Evolutionary conservation across 257 asterid genomes (phyloP).

Genomic region (Schizonepeta tenuifolia): DNA sequence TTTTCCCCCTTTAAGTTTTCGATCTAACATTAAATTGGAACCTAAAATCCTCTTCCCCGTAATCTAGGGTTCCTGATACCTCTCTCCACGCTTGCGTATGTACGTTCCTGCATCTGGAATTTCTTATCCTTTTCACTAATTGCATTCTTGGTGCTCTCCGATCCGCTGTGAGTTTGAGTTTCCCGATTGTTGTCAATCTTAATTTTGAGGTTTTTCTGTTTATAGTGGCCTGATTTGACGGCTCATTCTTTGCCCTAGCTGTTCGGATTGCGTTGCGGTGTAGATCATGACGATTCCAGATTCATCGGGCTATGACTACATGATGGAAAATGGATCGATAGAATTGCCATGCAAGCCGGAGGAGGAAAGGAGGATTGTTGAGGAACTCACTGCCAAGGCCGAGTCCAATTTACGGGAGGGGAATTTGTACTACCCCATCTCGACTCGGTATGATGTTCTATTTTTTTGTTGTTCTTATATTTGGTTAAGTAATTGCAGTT

Average conservation of each 20-base stretch:
- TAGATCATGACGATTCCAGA: slow-evolving; percentile 88
- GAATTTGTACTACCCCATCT: slow-evolving; percentile 66
- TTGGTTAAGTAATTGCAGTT: background rate
- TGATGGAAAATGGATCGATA: slow-evolving; percentile 86
- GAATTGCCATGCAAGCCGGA: slow-evolving; percentile 87
- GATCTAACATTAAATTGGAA: background rate
- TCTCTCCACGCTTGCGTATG: background rate
- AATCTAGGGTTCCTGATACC: slow-evolving; percentile 35
- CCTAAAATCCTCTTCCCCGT: slow-evolving; percentile 6
- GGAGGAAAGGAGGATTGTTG: slow-evolving; percentile 68
- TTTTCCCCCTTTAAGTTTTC: background rate
- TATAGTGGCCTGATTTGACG: slow-evolving; percentile 27
- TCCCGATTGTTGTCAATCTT: slow-evolving; percentile 6
- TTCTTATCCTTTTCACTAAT: background rate
- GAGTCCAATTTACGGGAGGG: slow-evolving; percentile 80
- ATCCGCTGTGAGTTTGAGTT: slow-evolving; percentile 39
- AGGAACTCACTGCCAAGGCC: slow-evolving; percentile 62
- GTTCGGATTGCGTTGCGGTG: slow-evolving; percentile 29
- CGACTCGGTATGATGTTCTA: slow-evolving; percentile 52
- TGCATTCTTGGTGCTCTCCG: slow-evolving; percentile 18
- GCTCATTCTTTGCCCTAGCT: slow-evolving; percentile 2
- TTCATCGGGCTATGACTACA: slow-evolving; percentile 42
- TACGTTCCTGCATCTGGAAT: background rate
- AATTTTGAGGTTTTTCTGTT: background rate
- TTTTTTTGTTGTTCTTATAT: background rate